Conservation (phyloP, 2,329 filamentous ascomycete species). For the Chaetomiaceae sp. region DNA sequence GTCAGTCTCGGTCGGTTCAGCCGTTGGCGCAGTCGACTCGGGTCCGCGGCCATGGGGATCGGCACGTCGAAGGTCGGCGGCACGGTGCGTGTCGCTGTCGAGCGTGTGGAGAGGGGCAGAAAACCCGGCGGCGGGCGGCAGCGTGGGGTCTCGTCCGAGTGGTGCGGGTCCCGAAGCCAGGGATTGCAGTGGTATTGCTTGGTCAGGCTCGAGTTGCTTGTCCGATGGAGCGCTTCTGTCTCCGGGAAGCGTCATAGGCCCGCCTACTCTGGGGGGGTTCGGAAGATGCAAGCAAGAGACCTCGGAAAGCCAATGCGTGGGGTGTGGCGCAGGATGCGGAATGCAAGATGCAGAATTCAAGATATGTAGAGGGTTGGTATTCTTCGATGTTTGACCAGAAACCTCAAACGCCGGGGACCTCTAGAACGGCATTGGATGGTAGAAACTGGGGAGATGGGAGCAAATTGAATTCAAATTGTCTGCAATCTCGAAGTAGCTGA, state of each 20-base stretch:
- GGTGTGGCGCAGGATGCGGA: neutral
- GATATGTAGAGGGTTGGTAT: too few relatives aligned
- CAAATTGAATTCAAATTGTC: neutral
- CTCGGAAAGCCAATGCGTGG: neutral
- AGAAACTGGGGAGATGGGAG: neutral
- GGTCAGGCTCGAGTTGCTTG: constrained; percentile 9
- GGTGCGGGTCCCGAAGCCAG: constrained; percentile 18
- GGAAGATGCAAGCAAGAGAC: constrained; percentile 1
- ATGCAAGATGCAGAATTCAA: too few relatives aligned
- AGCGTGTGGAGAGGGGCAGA: constrained; percentile 8
- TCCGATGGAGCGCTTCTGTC: constrained; percentile 6
- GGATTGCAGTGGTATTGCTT: constrained; percentile 23
- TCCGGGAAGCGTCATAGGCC: constrained; percentile 22
- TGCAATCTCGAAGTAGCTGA: neutral
- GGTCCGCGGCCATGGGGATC: constrained; percentile 26
- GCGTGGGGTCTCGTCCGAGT: constrained; percentile 18
- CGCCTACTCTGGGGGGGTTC: neutral
- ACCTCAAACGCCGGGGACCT: too few relatives aligned
- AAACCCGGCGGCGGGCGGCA: constrained; percentile 13
- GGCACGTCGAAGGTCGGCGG: constrained; percentile 9
- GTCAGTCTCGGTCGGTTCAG: constrained; percentile 20
- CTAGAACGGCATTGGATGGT: neutral
- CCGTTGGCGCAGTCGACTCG: constrained; percentile 18
- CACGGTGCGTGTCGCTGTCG: constrained; percentile 5
- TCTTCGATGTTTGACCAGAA: too few relatives aligned